phyloP scores from a whole-genome alignment of 345 rosid genomes.

The Geranium rotundifolium region DNA sequence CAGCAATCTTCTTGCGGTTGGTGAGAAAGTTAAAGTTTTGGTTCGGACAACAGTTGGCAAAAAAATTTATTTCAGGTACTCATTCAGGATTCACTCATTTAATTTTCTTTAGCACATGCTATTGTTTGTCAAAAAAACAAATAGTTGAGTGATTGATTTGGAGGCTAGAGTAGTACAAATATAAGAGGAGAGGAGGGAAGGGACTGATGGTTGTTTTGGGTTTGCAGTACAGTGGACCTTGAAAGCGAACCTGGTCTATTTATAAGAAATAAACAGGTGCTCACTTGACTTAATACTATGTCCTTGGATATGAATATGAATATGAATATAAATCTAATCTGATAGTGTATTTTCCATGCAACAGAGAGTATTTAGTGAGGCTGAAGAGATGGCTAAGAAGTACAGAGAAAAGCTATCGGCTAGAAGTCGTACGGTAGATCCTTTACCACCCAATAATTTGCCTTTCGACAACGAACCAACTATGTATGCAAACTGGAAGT shows the following conservation, averaged over 20 bases:
- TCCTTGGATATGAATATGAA: too few relatives aligned
- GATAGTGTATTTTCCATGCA: not conserved
- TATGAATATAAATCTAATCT: too few relatives aligned
- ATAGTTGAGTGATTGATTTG: not conserved
- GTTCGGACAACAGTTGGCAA: slow-evolving; percentile 70
- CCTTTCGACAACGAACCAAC: slow-evolving; percentile 42
- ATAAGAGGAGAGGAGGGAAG: too few relatives aligned
- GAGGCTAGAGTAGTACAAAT: not conserved
- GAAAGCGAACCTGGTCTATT: slow-evolving; percentile 87
- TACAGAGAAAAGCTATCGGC: slow-evolving; percentile 48
- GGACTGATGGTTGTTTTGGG: slow-evolving; percentile 1
- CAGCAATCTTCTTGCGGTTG: slow-evolving; percentile 52
- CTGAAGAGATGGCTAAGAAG: slow-evolving; percentile 78
- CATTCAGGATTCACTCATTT: not conserved
- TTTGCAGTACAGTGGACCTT: slow-evolving; percentile 65
- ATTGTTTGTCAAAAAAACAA: too few relatives aligned
- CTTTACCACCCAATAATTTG: slow-evolving; percentile 21
- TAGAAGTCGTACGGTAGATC: slow-evolving; percentile 14
- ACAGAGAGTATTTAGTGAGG: slow-evolving; percentile 74
- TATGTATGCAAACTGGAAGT: slow-evolving; percentile 72
- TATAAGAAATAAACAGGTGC: slow-evolving; percentile 68
- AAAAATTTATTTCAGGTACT: slow-evolving; percentile 78
- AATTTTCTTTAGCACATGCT: too few relatives aligned
- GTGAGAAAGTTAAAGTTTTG: slow-evolving; percentile 63
- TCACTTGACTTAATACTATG: not conserved